Evolutionary conservation across 108 stramenopile genomes (phyloP).

Genomic region (Mayamaea pseudoterrestris): DNA sequence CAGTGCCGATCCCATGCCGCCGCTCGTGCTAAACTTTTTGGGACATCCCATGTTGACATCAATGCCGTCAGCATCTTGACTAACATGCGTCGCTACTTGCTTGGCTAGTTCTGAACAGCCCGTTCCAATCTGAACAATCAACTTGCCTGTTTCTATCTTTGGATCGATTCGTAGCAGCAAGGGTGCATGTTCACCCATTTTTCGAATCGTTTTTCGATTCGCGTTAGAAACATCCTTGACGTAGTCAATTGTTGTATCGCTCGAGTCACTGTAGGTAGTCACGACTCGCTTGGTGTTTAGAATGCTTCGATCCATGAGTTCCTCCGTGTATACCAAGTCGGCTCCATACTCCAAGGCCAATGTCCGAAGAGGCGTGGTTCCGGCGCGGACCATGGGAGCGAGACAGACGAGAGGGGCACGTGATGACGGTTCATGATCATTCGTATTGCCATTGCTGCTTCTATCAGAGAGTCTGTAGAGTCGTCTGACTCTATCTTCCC

Average conservation of each 20-base stretch:
- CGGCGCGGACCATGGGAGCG: conserved; percentile 90
- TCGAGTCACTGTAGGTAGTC: conserved; percentile 44
- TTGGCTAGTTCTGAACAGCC: conserved; percentile 74
- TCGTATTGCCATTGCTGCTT: no score
- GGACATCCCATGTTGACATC: conserved; percentile 99
- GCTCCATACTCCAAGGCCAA: conserved; percentile 86
- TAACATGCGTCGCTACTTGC: conserved; percentile 62
- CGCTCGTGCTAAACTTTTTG: conserved; percentile 84
- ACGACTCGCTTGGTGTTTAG: conserved; percentile 39
- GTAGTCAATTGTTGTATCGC: conserved; percentile 94
- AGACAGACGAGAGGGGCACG: no score
- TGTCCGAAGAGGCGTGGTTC: conserved; percentile 81
- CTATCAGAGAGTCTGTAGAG: no score
- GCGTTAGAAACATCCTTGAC: conserved; percentile 47
- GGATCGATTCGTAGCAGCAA: conserved; percentile 66
- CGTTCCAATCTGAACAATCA: conserved; percentile 92
- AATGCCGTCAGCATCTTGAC: conserved; percentile 75
- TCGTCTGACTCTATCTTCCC: no score
- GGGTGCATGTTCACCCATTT: conserved; percentile 32
- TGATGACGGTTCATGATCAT: no score
- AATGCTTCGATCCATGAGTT: conserved; percentile 86
- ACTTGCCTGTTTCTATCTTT: conserved; percentile 42
- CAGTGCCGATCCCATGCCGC: conserved; percentile 92
- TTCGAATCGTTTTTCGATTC: conserved; percentile 27
- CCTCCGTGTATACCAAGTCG: conserved; percentile 87